Conservation (phyloP, 2,329 filamentous ascomycete genomes). For the Fusarium nematophilum region DNA sequence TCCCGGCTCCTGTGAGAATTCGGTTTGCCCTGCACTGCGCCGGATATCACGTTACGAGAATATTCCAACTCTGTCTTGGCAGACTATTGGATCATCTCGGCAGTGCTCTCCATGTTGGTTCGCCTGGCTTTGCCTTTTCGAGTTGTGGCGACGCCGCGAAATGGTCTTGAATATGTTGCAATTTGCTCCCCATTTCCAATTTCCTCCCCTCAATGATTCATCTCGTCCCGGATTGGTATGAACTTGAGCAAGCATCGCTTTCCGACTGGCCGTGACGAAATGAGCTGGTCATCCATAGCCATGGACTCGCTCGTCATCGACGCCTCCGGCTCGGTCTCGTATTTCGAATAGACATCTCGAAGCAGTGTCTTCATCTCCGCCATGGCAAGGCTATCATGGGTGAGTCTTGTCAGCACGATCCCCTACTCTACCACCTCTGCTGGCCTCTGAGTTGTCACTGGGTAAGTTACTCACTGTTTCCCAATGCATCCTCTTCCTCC, state of each 20-base stretch:
- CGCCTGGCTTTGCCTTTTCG: too few species aligned
- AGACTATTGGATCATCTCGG: too few species aligned
- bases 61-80: too few species aligned
- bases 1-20: not conserved
- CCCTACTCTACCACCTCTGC: conserved; percentile 6
- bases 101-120: too few species aligned
- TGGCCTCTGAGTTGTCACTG: too few species aligned
- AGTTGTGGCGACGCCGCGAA: too few species aligned
- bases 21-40: not conserved
- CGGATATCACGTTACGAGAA: not conserved
- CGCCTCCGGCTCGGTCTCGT: conserved; percentile 64
- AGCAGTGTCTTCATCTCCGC: conserved; percentile 76
- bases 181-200: not conserved
- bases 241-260: conserved; percentile 69
- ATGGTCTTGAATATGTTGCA: too few species aligned
- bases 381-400: conserved; percentile 61
- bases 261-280: conserved; percentile 71
- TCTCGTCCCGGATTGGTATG: conserved; percentile 45
- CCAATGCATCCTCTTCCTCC: conserved; percentile 75
- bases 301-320: conserved; percentile 67
- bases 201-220: not conserved
- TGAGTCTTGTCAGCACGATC: not conserved
- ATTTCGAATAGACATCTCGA: conserved; percentile 70
- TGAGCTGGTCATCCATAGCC: conserved; percentile 75
- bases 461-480: conserved; percentile 74